Base-by-base conservation (phyloP, 257 asterid species). In the Phtheirospermum japonicum region DNA sequence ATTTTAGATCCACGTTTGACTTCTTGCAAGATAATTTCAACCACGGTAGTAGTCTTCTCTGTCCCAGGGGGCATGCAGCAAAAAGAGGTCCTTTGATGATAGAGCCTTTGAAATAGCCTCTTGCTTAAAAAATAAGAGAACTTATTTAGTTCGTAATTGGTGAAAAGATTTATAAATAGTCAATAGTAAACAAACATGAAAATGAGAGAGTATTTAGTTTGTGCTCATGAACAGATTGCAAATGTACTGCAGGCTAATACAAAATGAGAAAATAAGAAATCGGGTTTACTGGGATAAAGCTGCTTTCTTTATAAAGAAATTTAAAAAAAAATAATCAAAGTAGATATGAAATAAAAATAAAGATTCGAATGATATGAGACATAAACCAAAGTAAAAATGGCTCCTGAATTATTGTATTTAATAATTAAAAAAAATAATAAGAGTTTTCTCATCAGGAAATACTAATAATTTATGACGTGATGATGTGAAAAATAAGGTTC, bases 21-120 rank as follows among this genome's bases (percentile, higher is more conserved):
- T 83, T 92, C 99, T 80, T 92, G 99, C 66, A 92, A 79, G 71
- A 92, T 89, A 70, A 86, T 86, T 71, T 92, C 99, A 52, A 92
- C 88, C 74, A 92, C 91, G 19, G 99, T 89, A 9, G 99, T 92
- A n/a, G 99, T 92, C 77, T 92, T 92, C 79, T 97, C 97, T 52
- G 99, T 92, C 75, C 97, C 97, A 62, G 99, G 99, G 68, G 97
- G 99, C 99, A 62, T 92, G 97, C 79, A 92, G 81, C 86, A 92
- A 83, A 82, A 92, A 85, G n/a, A n/a, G n/a, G n/a, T n/a, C n/a
- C n/a, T n/a, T n/a, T n/a, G n/a, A n/a, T n/a, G n/a, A n/a, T n/a
- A n/a, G n/a, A n/a, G n/a, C n/a, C n/a, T n/a, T n/a, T n/a, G n/a
- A n/a, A n/a, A n/a, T n/a, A n/a, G n/a, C 97, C 63, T 78, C 96